phyloP scores from a whole-genome alignment of 2,329 filamentous ascomycete species.

The Sclerotiophoma versabilis region DNA sequence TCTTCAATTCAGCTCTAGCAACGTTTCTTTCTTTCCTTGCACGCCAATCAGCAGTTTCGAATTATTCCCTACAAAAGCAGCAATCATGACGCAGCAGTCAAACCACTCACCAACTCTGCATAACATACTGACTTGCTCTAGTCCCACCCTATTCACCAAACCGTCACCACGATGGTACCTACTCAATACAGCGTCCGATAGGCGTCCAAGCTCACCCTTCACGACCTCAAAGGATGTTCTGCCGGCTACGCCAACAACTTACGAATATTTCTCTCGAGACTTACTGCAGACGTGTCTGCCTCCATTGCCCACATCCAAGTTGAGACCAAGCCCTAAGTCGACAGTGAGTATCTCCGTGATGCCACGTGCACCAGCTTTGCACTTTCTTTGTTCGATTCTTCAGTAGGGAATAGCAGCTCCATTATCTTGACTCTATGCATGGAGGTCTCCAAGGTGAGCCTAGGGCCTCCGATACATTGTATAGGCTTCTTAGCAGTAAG shows the following conservation, averaged over 20 bases:
- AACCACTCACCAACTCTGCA: too few species aligned
- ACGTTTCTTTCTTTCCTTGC: background rate
- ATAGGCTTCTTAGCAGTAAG: slow-evolving; percentile 19
- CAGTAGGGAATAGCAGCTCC: too few species aligned
- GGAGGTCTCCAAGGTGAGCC: background rate
- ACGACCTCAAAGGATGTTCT: slow-evolving; percentile 26
- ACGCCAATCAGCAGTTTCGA: background rate
- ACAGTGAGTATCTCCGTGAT: background rate
- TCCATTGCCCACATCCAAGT: background rate
- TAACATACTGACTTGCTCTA: background rate
- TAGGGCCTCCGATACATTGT: slow-evolving; percentile 7
- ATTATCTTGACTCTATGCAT: too few species aligned
- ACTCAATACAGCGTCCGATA: slow-evolving; percentile 13
- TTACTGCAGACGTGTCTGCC: background rate
- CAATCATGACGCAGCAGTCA: too few species aligned
- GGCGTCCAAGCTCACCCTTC: slow-evolving; percentile 26
- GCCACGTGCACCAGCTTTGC: background rate
- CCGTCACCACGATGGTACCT: slow-evolving; percentile 1
- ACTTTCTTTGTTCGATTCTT: too few species aligned
- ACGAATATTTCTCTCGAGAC: background rate
- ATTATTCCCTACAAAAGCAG: too few species aligned
- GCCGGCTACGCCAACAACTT: slow-evolving; percentile 3
- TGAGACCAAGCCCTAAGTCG: background rate
- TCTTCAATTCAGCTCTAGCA: background rate
- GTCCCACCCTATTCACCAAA: background rate